Conservation (phyloP, 495 filamentous ascomycete genomes). For the Penicillium salamii region DNA sequence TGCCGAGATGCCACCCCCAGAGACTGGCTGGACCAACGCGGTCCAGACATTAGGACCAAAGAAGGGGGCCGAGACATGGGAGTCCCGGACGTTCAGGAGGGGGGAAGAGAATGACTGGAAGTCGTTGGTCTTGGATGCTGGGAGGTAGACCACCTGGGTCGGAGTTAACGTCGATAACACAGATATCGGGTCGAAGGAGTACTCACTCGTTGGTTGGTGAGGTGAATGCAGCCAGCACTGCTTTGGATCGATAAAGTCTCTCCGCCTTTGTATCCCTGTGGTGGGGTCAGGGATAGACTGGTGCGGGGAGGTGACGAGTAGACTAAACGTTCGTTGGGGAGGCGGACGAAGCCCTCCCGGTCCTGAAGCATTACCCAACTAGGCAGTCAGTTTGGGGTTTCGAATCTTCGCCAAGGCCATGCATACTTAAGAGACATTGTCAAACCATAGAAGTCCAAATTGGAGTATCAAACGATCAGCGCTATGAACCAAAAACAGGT, state of each 20-base stretch:
- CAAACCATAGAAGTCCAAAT: neutral
- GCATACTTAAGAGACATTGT: conserved; percentile 15
- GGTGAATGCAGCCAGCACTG: conserved; percentile 62
- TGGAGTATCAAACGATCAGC: too few relatives aligned
- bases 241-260: conserved; percentile 57
- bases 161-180: neutral
- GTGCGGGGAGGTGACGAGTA: conserved; percentile 73
- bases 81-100: conserved; percentile 80
- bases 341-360: conserved; percentile 60
- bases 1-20: conserved; percentile 82
- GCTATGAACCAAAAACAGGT: too few relatives aligned
- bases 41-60: conserved; percentile 96
- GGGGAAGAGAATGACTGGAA: conserved; percentile 89
- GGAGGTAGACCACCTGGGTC: conserved; percentile 84
- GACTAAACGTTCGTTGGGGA: conserved; percentile 66
- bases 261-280: conserved; percentile 53
- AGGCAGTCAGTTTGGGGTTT: neutral
- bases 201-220: conserved; percentile 87
- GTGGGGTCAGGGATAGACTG: conserved; percentile 59
- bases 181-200: neutral
- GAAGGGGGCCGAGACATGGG: conserved; percentile 86
- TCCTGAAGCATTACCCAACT: conserved; percentile 81
- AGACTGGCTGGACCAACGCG: conserved; percentile 71
- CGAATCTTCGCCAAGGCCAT: too few relatives aligned
- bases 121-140: conserved; percentile 59